Conservation (phyloP, 768 basidiomycete genomes). For the Termitomyces sp. region DNA sequence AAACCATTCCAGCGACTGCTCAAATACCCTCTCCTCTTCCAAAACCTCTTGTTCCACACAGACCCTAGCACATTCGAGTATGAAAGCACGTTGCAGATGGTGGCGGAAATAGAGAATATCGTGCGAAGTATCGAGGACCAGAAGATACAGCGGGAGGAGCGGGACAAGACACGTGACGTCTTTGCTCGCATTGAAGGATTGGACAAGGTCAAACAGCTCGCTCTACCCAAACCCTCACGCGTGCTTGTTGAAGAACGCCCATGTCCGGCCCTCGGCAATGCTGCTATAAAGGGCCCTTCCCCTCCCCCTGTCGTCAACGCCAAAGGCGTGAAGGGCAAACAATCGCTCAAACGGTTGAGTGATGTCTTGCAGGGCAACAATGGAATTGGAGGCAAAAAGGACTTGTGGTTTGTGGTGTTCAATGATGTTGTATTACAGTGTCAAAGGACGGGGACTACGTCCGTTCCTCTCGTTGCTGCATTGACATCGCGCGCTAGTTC, state of each 20-base stretch:
- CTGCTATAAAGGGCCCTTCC: conserved; percentile 30
- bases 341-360: conserved; percentile 84
- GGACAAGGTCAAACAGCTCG: conserved; percentile 89
- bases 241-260: conserved; percentile 80
- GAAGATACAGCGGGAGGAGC: conserved; percentile 94
- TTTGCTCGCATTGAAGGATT: conserved; percentile 96
- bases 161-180: conserved; percentile 91
- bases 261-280: conserved; percentile 29
- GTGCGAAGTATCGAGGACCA: conserved; percentile 97
- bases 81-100: conserved; percentile 93
- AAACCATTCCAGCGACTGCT: conserved; percentile 96
- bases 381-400: conserved; percentile 67
- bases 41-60: conserved; percentile 94
- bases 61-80: conserved; percentile 98
- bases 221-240: conserved; percentile 85
- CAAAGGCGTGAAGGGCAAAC: conserved; percentile 72
- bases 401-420: conserved; percentile 93
- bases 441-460: conserved; percentile 86
- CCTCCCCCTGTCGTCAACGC: conserved; percentile 39
- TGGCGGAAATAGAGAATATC: conserved; percentile 93
- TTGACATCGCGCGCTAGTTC: conserved; percentile 70
- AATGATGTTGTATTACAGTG: conserved; percentile 94
- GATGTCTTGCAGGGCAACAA: conserved; percentile 67
- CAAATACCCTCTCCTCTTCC: conserved; percentile 96
- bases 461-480: conserved; percentile 66